Evolutionary conservation across 768 basidiomycete species (phyloP).

Genomic region (Lactarius indigo): DNA sequence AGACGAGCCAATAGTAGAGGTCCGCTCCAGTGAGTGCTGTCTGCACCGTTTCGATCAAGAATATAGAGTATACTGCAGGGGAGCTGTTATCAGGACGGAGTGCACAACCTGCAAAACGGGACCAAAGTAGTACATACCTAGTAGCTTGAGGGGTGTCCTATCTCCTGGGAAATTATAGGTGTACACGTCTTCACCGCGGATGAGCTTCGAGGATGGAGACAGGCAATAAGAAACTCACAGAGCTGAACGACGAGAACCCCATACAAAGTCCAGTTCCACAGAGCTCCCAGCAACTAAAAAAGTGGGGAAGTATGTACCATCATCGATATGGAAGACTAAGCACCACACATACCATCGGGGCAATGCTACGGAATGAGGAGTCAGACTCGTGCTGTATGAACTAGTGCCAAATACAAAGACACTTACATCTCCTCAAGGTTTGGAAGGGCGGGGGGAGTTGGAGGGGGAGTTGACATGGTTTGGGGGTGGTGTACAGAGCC

Average conservation of each 20-base stretch:
- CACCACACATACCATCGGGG: background rate
- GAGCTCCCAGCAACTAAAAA: background rate
- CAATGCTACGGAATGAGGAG: background rate
- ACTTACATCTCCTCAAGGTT: background rate
- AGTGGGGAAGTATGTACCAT: background rate
- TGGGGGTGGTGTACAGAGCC: too few relatives aligned
- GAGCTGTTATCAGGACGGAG: background rate
- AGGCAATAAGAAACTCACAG: conserved; percentile 27
- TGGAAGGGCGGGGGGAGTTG: background rate
- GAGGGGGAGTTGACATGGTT: background rate
- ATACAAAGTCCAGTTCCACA: conserved; percentile 32
- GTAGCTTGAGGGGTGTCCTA: background rate
- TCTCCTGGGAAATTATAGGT: conserved; percentile 15
- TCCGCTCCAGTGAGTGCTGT: conserved; percentile 30
- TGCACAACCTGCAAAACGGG: background rate
- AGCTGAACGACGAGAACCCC: conserved; percentile 32
- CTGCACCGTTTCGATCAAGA: conserved; percentile 30
- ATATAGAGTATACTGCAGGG: conserved; percentile 30
- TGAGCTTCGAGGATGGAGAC: background rate
- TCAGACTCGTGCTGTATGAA: background rate
- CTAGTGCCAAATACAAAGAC: too few relatives aligned
- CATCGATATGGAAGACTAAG: too few relatives aligned
- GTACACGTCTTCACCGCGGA: conserved; percentile 10
- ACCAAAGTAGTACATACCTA: background rate
- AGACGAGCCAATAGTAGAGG: conserved; percentile 30